These are phyloP conservation scores for Lachancea dasiensis DNA, from an alignment of 805 yeast genomes.

Conservation along the genomic window DNA sequence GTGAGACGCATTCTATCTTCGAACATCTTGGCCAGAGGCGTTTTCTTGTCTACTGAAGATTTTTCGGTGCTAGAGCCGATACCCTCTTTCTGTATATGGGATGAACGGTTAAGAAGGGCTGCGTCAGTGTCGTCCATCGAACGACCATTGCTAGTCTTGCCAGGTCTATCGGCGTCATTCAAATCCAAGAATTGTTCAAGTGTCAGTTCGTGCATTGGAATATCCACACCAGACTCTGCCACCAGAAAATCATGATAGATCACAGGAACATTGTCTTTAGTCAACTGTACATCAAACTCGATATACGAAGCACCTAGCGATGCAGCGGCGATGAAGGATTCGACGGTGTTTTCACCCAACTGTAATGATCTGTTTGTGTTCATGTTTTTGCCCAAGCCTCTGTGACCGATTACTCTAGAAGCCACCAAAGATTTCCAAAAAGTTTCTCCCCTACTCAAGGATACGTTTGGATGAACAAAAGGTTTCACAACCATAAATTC, in stretches of 20 bases:
- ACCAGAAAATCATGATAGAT: conserved; percentile 92
- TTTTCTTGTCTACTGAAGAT: background rate
- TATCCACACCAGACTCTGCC: conserved; percentile 92
- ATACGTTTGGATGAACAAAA: conserved; percentile 38
- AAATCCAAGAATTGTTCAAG: conserved; percentile 75
- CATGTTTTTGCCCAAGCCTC: conserved; percentile 88
- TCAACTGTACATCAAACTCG: conserved; percentile 92
- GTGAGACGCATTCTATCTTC: conserved; percentile 73
- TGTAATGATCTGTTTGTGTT: conserved; percentile 71
- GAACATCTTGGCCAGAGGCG: conserved; percentile 5
- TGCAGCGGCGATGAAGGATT: conserved; percentile 93
- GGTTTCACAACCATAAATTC: conserved; percentile 69
- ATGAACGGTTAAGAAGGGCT: conserved; percentile 7
- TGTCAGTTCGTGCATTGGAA: conserved; percentile 91
- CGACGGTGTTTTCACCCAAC: conserved; percentile 92
- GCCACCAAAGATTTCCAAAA: conserved; percentile 89
- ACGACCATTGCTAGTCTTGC: conserved; percentile 18
- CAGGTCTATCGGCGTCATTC: conserved; percentile 30
- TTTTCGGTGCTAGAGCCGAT: background rate
- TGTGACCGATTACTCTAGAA: conserved; percentile 90
- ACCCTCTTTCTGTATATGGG: conserved; percentile 1
- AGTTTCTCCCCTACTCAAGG: conserved; percentile 41
- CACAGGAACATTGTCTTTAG: conserved; percentile 87
- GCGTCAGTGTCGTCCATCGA: conserved; percentile 27
- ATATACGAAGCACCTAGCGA: conserved; percentile 94